Evolutionary conservation across 1,284 basidiomycete genomes (phyloP), one percentile per base, ranked within the genome.

Genomic region (Cryptococcus sp.): DNA sequence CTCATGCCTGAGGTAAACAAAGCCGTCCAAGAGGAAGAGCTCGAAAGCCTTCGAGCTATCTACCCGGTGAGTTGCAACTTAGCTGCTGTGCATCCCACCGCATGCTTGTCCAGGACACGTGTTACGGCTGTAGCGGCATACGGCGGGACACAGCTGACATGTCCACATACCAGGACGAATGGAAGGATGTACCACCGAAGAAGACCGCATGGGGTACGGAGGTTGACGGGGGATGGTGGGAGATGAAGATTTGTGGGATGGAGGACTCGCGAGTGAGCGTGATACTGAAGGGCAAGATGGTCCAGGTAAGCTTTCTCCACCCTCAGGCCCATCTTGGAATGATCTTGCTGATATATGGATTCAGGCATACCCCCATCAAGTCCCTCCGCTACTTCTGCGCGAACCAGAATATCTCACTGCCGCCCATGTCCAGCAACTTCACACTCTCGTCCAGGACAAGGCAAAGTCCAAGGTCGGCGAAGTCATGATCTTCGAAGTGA

Each of bases 131-230:
- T 52, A 37, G 16, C 7, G 33, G 46, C 24, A 50, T n/a, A n/a
- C n/a, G n/a, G n/a, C 36, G 24, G 36, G 33, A 3, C 18, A 44
- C 28, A 33, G 24, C 48, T 46, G 33, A 55, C 18, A 21, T 33
- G 20, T 8, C 11, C 2, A 16, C 5, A 28, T n/a, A n/a, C n/a
- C 53, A 72, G 64, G 72, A 74, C 36, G 76, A 77, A 52, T 78
- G 75, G 74, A 62, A 65, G 46, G 75, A 76, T 52, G 59, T 76
- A 23, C 64, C 70, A 13, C 64, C 74, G 4, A 67, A 58, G 56
- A 72, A 71, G 47, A 75, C 75, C 50, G 71, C 72, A 62, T 78
- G 76, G 76, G 72, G 72, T 2, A 73, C 69, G 8, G 64, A 68
- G 18, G 59, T 62, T 4, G 71, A 76, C 47, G 60, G 53, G 13